Evolutionary conservation across 208 protist genomes (phyloP).

Genomic region (Herpetomonas tarakana): DNA sequence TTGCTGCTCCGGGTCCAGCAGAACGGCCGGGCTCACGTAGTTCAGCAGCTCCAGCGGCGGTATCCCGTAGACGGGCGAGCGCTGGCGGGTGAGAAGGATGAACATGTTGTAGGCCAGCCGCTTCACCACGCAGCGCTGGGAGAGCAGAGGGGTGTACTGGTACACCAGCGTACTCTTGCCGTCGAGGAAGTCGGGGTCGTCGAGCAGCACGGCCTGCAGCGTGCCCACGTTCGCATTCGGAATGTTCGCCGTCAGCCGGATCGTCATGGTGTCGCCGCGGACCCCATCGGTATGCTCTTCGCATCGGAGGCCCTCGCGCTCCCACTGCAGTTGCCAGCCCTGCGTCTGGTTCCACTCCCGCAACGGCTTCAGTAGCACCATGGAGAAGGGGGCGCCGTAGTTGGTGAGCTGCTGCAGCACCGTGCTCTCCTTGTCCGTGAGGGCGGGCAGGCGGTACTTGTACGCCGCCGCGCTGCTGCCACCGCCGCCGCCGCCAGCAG

Average conservation of each 20-base stretch:
- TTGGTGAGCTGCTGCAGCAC: slow-evolving; percentile 23
- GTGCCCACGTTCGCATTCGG: slow-evolving; percentile 40
- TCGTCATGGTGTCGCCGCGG: not conserved
- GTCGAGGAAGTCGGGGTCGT: slow-evolving; percentile 24
- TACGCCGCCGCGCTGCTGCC: not conserved
- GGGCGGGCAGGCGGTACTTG: slow-evolving; percentile 13
- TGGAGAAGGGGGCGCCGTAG: slow-evolving; percentile 25
- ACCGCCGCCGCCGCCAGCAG: too few species aligned
- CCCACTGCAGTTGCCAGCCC: slow-evolving; percentile 10
- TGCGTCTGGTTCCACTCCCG: slow-evolving; percentile 14
- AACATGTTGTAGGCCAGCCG: slow-evolving; percentile 27
- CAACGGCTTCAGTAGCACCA: slow-evolving; percentile 20
- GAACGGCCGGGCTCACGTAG: slow-evolving; percentile 26
- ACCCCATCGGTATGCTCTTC: slow-evolving; percentile 18
- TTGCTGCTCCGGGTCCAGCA: slow-evolving; percentile 43
- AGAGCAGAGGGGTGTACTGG: slow-evolving; percentile 19
- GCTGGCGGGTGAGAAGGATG: slow-evolving; percentile 28
- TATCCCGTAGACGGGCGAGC: slow-evolving; percentile 20
- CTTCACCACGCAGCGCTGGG: slow-evolving; percentile 21
- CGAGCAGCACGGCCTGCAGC: slow-evolving; percentile 41
- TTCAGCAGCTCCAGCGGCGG: slow-evolving; percentile 23
- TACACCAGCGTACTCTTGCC: slow-evolving; percentile 25
- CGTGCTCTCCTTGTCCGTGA: slow-evolving; percentile 13
- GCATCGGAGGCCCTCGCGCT: slow-evolving; percentile 17
- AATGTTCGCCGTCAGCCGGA: slow-evolving; percentile 34